Evolutionary conservation across 2,329 filamentous ascomycete species (phyloP).

Genomic region (Phaeosphaeria sp.): DNA sequence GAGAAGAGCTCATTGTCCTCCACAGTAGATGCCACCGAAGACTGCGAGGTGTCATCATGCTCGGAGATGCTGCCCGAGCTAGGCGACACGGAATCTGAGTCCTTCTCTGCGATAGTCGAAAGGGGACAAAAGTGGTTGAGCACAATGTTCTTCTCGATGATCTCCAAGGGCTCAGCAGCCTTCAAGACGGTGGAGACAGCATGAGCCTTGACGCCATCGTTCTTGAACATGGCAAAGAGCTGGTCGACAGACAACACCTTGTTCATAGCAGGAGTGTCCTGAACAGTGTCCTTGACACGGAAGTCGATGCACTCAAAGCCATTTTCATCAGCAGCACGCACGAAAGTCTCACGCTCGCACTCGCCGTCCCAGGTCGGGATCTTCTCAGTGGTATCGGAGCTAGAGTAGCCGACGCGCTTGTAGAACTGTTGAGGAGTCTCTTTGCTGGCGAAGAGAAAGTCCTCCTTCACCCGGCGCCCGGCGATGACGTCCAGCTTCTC

Average conservation of each 20-base stretch:
- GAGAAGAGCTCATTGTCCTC: not conserved
- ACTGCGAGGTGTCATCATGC: not conserved
- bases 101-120: not conserved
- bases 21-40: not conserved
- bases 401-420: not conserved
- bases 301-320: not conserved
- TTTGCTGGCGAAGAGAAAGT: not conserved
- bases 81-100: not conserved
- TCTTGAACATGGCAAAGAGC: not conserved
- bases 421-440: not conserved
- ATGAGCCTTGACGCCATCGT: not conserved
- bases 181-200: not conserved
- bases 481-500: not conserved
- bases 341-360: not conserved
- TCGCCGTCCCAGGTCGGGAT: not conserved
- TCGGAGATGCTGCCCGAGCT: not conserved
- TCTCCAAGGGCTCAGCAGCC: not conserved
- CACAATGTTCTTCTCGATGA: not conserved
- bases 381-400: not conserved
- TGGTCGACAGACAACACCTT: not conserved
- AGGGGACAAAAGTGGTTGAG: not conserved
- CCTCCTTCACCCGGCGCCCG: too few relatives aligned
- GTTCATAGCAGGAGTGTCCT: not conserved
- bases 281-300: not conserved
- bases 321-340: not conserved